Percentiles rank a stretch among this genome's conserved stretches.
Conservation (phyloP, 805 yeast genomes). For the Ogataea trehalophila region DNA sequence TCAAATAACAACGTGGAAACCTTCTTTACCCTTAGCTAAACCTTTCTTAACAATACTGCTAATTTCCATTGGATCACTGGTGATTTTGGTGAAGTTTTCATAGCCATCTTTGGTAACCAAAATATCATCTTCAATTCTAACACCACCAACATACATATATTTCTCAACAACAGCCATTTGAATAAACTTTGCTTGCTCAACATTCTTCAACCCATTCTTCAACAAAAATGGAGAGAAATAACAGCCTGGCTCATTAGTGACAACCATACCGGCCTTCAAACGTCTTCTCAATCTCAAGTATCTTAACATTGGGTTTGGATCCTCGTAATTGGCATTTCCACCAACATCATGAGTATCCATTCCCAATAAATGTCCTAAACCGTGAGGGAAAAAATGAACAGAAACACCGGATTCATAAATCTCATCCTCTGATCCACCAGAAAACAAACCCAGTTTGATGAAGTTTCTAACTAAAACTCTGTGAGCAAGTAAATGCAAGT, state of each 20-base stretch:
- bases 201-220: conserved; percentile 52
- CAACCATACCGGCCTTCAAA: conserved; percentile 71
- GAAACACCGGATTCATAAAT: conserved; percentile 67
- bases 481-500: conserved; percentile 77
- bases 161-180: conserved; percentile 61
- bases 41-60: conserved; percentile 72
- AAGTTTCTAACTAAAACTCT: conserved; percentile 67
- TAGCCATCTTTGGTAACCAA: conserved; percentile 70
- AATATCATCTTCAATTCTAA: conserved; percentile 92
- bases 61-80: conserved; percentile 83
- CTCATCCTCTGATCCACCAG: conserved; percentile 49
- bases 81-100: conserved; percentile 77
- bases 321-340: conserved; percentile 81
- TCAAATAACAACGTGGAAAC: conserved; percentile 48
- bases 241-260: conserved; percentile 93
- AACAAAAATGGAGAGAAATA: conserved; percentile 84
- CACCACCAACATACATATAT: conserved; percentile 93
- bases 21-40: conserved; percentile 49
- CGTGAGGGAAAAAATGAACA: conserved; percentile 88
- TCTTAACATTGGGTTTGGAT: conserved; percentile 68
- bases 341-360: conserved; percentile 97
- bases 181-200: conserved; percentile 51
- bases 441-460: conserved; percentile 71
- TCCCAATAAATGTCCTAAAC: conserved; percentile 90
- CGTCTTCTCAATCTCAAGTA: conserved; percentile 78